phyloP scores from a whole-genome alignment of 2,329 filamentous ascomycete genomes.

The Ophiocordyceps camponoti-floridani region DNA sequence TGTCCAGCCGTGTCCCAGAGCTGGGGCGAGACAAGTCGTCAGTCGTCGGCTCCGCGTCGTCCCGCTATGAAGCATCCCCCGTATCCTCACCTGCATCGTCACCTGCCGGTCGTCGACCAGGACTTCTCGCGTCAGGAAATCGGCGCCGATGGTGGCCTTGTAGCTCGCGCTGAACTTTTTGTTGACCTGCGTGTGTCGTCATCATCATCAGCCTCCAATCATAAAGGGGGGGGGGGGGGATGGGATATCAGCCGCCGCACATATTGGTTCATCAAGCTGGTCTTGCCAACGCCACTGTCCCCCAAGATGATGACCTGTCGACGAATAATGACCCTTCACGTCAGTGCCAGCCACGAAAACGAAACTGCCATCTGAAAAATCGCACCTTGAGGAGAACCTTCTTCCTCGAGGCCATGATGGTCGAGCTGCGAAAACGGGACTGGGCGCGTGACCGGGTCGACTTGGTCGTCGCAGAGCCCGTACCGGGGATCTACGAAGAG shows the following conservation, averaged over 20 bases:
- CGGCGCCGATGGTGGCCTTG: constrained; percentile 97
- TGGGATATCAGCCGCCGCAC: constrained; percentile 34
- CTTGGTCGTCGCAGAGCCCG: neutral
- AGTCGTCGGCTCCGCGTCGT: neutral
- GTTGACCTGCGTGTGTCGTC: constrained; percentile 56
- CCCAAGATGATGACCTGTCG: constrained; percentile 93
- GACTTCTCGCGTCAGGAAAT: constrained; percentile 96
- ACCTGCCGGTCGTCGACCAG: constrained; percentile 92
- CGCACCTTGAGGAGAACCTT: constrained; percentile 79
- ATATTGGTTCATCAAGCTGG: constrained; percentile 99
- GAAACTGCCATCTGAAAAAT: constrained; percentile 1
- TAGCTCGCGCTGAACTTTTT: constrained; percentile 99
- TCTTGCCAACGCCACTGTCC: constrained; percentile 98
- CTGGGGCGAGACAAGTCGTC: constrained; percentile 21
- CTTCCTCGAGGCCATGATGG: constrained; percentile 64
- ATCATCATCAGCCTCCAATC: constrained; percentile 2
- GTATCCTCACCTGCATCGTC: constrained; percentile 70
- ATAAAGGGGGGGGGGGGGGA: constrained; percentile 1
- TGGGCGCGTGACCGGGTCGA: neutral
- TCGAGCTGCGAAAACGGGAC: neutral
- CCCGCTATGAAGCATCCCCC: neutral
- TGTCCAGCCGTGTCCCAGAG: constrained; percentile 97
- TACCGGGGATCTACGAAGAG: neutral
- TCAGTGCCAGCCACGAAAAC: too few species aligned
- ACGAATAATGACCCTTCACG: too few species aligned